Evolutionary conservation across 352 stramenopile genomes (phyloP).

Genomic region (Globisporangium lucens): DNA sequence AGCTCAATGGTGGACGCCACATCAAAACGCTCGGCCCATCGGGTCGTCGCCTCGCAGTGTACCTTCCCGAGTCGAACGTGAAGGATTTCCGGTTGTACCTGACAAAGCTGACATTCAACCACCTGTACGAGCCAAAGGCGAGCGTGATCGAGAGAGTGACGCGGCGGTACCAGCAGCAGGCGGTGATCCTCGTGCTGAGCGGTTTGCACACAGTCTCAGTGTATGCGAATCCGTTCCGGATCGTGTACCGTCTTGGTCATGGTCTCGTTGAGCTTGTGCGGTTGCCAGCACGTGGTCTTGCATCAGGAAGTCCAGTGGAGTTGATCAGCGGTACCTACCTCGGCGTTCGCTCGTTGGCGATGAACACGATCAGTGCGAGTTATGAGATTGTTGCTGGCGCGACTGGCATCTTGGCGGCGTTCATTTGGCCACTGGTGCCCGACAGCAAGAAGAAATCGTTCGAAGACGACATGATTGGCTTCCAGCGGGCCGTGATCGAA

Average conservation of each 20-base stretch:
- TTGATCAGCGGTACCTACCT: conserved; percentile 82
- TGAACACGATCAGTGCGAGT: conserved; percentile 88
- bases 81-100: conserved; percentile 87
- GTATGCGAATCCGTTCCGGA: conserved; percentile 87
- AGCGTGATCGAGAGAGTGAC: conserved; percentile 77
- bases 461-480: conserved; percentile 79
- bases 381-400: conserved; percentile 86
- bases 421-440: conserved; percentile 66
- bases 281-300: conserved; percentile 70
- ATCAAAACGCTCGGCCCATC: conserved; percentile 83
- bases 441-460: conserved; percentile 75
- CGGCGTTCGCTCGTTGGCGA: conserved; percentile 78
- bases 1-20: conserved; percentile 79
- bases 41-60: conserved; percentile 67
- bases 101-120: conserved; percentile 75
- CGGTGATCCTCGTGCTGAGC: conserved; percentile 80
- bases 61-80: conserved; percentile 87
- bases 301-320: conserved; percentile 79
- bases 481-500: conserved; percentile 85
- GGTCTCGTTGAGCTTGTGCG: conserved; percentile 79
- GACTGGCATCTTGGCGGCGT: conserved; percentile 69
- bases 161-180: conserved; percentile 81
- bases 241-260: conserved; percentile 82
- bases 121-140: conserved; percentile 78
- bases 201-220: conserved; percentile 84